Evolutionary conservation across 345 rosid species (phyloP), one percentile per base, ranked within the genome.

Genomic region (Citropsis articulata): DNA sequence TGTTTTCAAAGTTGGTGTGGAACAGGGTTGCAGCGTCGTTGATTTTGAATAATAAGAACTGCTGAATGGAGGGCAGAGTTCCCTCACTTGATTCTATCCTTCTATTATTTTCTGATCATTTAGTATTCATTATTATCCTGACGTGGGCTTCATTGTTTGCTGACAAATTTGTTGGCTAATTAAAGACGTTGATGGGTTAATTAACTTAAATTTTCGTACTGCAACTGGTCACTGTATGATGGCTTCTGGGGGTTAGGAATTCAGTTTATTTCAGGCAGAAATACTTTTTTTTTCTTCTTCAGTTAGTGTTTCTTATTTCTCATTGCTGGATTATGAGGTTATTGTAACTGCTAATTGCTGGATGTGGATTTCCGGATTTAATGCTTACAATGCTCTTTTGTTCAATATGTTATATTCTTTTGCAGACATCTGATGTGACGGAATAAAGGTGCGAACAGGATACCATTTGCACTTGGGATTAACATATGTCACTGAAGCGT

Each of bases 401-500:
- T 9, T 61, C 0, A 42, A 42, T 30, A 19, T 60, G 38, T 42
- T 10, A 42, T 42, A 31, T 57, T n/a, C 21, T 45, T 25, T 42
- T 28, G 7, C 40, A 25, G 77, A 33, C 6, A 45, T 64, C 42
- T 63, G 28, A 27, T 36, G 13, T 66, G 66, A 55, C 4, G 14
- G 22, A n/a, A 36, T 45, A 27, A 6, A 4, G 25, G 12, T 27
- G 5, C 31, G 12, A 24, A 60, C 35, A 48, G 35, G 48, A 73
- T 21, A 48, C 5, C 4, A 35, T 76, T 24, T 57, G 30, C 53
- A 45, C 53, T 73, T 76, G 81, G 38, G 30, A 82, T 82, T 70
- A 48, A 68, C 62, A 60, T 66, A 57, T 62, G 61, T 33, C 21
- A 24, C 72, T 78, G 79, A 77, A 55, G 75, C 40, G 53, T 66